These are phyloP conservation scores for Flaveria bidentis DNA, from an alignment of 129 eudicot genomes.

Conservation along the genomic window DNA sequence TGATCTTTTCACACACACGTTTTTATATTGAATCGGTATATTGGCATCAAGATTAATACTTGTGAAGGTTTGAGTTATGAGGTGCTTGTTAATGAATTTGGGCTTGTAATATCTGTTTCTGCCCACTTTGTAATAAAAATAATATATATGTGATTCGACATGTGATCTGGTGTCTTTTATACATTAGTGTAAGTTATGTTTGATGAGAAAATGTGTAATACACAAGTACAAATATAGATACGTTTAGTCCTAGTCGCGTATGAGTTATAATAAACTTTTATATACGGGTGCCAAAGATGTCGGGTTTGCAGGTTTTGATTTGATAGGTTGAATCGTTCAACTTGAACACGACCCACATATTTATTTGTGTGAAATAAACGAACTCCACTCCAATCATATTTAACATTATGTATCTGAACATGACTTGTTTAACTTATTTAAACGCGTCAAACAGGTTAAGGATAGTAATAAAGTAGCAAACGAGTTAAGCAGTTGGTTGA, in stretches of 20 bases:
- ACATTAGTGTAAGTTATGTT: neutral
- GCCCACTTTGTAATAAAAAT: neutral
- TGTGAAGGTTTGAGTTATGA: neutral
- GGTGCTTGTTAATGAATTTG: neutral
- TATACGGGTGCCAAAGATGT: neutral
- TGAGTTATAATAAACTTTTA: no score
- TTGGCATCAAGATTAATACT: neutral
- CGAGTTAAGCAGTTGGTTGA: neutral
- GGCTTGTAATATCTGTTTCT: neutral
- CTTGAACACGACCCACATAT: neutral
- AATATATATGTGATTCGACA: no score
- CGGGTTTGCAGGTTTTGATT: neutral
- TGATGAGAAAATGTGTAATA: neutral
- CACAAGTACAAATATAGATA: neutral
- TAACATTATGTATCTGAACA: neutral
- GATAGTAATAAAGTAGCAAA: neutral
- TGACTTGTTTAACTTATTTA: neutral
- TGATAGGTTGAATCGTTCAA: neutral
- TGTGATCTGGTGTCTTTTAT: no score
- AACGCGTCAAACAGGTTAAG: neutral
- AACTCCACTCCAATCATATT: neutral
- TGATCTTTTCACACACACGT: neutral
- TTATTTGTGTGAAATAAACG: neutral
- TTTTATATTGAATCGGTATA: neutral
- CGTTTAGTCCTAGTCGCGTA: neutral